A percentile compares a stretch with the other conserved stretches of the same genome.
These are phyloP conservation scores for Aspergillus fischeri DNA, from an alignment of 2,329 filamentous ascomycete species.

Conservation along the genomic window DNA sequence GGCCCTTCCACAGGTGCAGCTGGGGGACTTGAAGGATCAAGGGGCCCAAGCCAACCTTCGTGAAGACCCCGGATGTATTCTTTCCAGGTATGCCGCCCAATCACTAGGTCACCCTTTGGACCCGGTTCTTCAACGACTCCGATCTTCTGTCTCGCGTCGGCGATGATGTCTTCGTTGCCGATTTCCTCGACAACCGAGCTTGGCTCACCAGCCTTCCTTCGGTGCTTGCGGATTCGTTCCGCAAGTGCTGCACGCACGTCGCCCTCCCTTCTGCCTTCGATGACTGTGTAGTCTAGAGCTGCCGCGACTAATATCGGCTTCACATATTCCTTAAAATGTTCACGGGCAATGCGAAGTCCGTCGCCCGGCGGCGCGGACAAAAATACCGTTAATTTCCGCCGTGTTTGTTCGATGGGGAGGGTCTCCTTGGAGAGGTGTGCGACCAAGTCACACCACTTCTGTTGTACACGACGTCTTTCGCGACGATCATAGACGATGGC, in stretches of 20 bases:
- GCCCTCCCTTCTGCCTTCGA: conserved; percentile 89
- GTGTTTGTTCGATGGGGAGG: conserved; percentile 67
- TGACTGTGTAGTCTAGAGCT: conserved; percentile 91
- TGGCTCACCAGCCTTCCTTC: conserved; percentile 59
- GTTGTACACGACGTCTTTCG: conserved; percentile 78
- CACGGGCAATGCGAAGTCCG: conserved; percentile 75
- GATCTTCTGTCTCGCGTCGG: conserved; percentile 60
- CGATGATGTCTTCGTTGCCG: conserved; percentile 59
- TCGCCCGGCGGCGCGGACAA: conserved; percentile 83
- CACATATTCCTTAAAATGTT: conserved; percentile 93
- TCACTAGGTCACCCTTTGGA: conserved; percentile 75
- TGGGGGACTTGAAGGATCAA: conserved; percentile 48
- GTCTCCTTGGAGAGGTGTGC: conserved; percentile 77
- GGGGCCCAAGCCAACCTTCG: conserved; percentile 90
- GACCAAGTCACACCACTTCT: conserved; percentile 82
- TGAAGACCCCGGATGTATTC: conserved; percentile 91
- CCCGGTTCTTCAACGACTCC: conserved; percentile 70
- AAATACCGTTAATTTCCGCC: conserved; percentile 80
- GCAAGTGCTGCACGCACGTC: conserved; percentile 84
- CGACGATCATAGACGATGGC: conserved; percentile 89
- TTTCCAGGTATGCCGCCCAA: conserved; percentile 94
- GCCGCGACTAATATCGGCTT: conserved; percentile 89
- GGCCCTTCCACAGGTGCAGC: conserved; percentile 18
- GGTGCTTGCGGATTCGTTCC: conserved; percentile 69
- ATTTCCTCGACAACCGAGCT: conserved; percentile 37